phyloP scores from a whole-genome alignment of 169 alveolate genomes.

The Plasmodium fragile region DNA sequence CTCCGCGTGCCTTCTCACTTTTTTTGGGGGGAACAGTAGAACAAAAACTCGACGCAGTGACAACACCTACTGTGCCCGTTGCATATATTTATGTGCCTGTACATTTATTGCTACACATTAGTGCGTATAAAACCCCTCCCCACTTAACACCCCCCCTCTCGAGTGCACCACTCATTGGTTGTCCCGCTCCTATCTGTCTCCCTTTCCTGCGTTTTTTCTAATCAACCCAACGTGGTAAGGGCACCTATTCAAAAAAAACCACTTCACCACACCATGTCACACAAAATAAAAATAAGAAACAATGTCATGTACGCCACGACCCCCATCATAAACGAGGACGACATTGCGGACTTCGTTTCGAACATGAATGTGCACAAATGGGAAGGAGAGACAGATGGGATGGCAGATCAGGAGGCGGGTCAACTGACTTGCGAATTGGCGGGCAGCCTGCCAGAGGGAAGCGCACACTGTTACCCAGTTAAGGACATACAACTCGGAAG shows the following conservation, averaged over 20 bases:
- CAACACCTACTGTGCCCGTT: not conserved
- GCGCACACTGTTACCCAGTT: not conserved
- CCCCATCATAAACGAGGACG: conserved; percentile 43
- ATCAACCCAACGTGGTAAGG: not conserved
- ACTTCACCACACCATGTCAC: not conserved
- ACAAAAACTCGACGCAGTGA: not conserved
- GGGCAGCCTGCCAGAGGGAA: not conserved
- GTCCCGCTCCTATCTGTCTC: not conserved
- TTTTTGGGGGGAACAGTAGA: not conserved
- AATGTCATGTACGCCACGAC: conserved; percentile 21
- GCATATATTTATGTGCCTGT: not conserved
- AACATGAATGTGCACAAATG: conserved; percentile 6
- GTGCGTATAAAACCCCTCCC: not conserved
- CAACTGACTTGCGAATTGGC: not conserved
- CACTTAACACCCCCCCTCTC: not conserved
- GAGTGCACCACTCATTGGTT: not conserved
- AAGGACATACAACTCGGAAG: conserved; percentile 49
- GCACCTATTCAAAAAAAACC: not conserved
- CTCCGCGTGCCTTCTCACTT: not conserved
- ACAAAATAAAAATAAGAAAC: conserved; percentile 17
- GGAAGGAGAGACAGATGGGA: not conserved
- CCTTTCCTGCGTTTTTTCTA: not conserved
- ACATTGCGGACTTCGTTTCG: conserved; percentile 66
- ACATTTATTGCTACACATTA: not conserved
- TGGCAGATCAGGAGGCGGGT: not conserved